Base-by-base conservation (phyloP, 257 asterid species). In the Scutellaria baicalensis region DNA sequence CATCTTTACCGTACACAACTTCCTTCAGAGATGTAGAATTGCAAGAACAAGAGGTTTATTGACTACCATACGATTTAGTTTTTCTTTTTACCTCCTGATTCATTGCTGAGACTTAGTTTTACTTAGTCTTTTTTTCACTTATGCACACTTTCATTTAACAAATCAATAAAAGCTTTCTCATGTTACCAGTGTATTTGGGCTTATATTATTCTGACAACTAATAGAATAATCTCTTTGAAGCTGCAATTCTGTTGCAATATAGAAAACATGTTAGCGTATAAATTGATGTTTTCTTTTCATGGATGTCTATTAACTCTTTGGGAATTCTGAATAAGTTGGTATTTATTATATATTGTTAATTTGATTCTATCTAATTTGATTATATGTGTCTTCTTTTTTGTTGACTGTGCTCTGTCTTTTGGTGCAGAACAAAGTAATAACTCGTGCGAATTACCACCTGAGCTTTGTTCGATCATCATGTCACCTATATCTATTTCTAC, bases 371-470 rank as follows among this genome's bases (percentile, higher is more conserved):
- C n/a, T n/a, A n/a, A n/a, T n/a, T n/a, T n/a, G n/a, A n/a, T n/a
- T n/a, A n/a, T n/a, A 44, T 71, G 39, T 62, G 13, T 61, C 27
- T 43, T 63, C 20, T 55, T 64, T n/a, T n/a, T 64, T 6, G 23
- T 52, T 72, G 33, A 38, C 39, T 27, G 10, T 3, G 39, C 71
- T 57, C 57, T 70, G 47, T 27, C 2, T 44, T 74, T 58, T 35
- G 20, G 48, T 40, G 80, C 82, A 90, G 98, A 83, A 55, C 36
- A 78, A 63, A 77, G 84, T 20, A 72, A 78, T 20, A 66, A 75
- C 23, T 65, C 85, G 0, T 84, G 75, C 27, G 96, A 88, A 61
- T 79, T 93, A 75, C 98, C 98, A 18, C 97, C 92, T 8, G 97
- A 93, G 78, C 82, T 90, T 23, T 90, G 97, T 77, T 60, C 13